These are phyloP conservation scores for Vararia minispora DNA, from an alignment of 768 basidiomycete genomes.

Conservation along the genomic window DNA sequence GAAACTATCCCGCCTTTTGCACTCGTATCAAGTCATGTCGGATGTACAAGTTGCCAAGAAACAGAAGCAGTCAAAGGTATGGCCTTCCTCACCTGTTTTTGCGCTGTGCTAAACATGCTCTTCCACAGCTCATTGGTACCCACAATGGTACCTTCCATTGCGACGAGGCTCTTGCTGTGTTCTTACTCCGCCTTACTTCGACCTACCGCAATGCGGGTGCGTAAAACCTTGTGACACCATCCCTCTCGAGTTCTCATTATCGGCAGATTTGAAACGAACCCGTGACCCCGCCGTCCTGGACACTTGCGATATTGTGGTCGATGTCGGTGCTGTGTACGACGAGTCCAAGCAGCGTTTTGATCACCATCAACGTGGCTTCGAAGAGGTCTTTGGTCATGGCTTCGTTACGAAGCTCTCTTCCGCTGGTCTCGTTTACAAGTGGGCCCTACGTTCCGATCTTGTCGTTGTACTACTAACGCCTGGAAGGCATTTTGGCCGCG, in stretches of 20 bases:
- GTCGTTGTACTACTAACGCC: background rate
- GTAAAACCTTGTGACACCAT: constrained; percentile 12
- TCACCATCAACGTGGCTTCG: constrained; percentile 93
- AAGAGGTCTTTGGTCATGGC: constrained; percentile 80
- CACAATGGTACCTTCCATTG: constrained; percentile 96
- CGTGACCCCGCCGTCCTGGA: constrained; percentile 64
- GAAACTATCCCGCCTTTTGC: no score
- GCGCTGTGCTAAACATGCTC: background rate
- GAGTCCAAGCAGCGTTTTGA: constrained; percentile 72
- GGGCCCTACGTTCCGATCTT: constrained; percentile 16
- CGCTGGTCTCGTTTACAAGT: constrained; percentile 96
- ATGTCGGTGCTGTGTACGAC: constrained; percentile 92
- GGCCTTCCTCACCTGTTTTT: background rate
- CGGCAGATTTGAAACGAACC: constrained; percentile 46
- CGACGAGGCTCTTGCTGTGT: constrained; percentile 93
- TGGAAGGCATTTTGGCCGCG: constrained; percentile 75
- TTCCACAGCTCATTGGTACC: constrained; percentile 69
- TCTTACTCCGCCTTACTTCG: constrained; percentile 69
- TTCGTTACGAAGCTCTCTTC: constrained; percentile 85
- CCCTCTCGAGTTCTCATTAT: background rate
- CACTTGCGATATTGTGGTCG: constrained; percentile 88
- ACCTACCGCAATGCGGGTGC: constrained; percentile 73
- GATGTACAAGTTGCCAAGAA: constrained; percentile 26
- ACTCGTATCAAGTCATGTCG: constrained; percentile 15
- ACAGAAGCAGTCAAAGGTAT: constrained; percentile 29